Conservation (phyloP, 1,139 yeast species). For the Tardiomyces blankii region DNA sequence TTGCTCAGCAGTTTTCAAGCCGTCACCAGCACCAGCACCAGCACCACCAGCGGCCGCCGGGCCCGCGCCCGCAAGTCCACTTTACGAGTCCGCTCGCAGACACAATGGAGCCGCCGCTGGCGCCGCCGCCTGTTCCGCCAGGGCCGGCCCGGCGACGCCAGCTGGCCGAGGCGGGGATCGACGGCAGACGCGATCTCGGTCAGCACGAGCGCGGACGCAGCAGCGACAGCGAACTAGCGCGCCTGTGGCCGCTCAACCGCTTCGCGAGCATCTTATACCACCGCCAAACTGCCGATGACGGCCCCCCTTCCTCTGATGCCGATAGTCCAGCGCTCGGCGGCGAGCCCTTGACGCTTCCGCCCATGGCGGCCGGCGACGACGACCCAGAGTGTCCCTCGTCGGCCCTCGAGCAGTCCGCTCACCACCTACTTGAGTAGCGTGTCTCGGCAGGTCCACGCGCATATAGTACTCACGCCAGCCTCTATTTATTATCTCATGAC, state of each 20-base stretch:
- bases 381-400: background rate
- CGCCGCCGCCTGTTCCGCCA: background rate
- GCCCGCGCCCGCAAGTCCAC: conserved; percentile 11
- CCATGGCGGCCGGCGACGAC: background rate
- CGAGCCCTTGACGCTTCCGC: background rate
- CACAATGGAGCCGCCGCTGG: conserved; percentile 1
- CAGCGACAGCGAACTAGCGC: background rate
- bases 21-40: no score
- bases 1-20: background rate
- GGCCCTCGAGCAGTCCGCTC: no score
- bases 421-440: no score
- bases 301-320: background rate
- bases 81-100: conserved; percentile 12
- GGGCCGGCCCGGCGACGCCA: no score
- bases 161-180: no score
- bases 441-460: no score
- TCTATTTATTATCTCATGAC: no score
- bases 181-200: no score
- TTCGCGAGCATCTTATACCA: background rate
- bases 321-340: background rate
- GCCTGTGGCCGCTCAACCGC: background rate
- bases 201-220: background rate
- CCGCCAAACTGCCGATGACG: background rate
- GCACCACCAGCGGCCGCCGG: conserved; percentile 3
- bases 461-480: no score